A percentile compares a stretch with the other conserved stretches of the same genome.
Evolutionary conservation across 2,329 filamentous ascomycete genomes (phyloP).

Genomic region (Eutypella sp.): DNA sequence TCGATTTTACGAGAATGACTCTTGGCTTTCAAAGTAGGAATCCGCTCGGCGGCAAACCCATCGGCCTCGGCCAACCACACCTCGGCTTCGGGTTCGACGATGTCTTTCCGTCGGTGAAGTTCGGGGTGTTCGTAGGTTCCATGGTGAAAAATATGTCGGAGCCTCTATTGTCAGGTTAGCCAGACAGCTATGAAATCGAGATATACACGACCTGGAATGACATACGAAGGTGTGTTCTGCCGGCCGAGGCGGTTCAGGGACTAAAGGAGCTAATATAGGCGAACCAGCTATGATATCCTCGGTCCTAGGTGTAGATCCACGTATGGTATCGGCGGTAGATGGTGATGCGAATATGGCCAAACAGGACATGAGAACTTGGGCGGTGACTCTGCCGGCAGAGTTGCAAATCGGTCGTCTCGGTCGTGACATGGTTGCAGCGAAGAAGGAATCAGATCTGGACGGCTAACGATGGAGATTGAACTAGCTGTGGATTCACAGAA

Average conservation of each 20-base stretch:
- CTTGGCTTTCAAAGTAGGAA: slow-evolving; percentile 53
- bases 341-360: slow-evolving; percentile 52
- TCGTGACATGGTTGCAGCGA: slow-evolving; percentile 20
- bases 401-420: slow-evolving; percentile 34
- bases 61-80: slow-evolving; percentile 61
- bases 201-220: slow-evolving; percentile 6
- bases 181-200: slow-evolving; percentile 2
- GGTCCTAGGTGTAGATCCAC: slow-evolving; percentile 21
- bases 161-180: slow-evolving; percentile 29
- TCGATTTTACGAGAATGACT: slow-evolving; percentile 69
- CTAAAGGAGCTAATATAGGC: slow-evolving; percentile 33
- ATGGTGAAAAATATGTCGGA: slow-evolving; percentile 91
- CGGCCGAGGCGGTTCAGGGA: slow-evolving; percentile 41
- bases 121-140: slow-evolving; percentile 73
- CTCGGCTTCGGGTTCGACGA: slow-evolving; percentile 52
- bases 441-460: background rate
- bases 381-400: slow-evolving; percentile 60
- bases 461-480: background rate
- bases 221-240: slow-evolving; percentile 53
- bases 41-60: slow-evolving; percentile 44
- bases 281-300: slow-evolving; percentile 41
- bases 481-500: background rate
- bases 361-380: slow-evolving; percentile 60
- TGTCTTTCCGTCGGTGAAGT: slow-evolving; percentile 72
- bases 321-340: slow-evolving; percentile 27